These are phyloP conservation scores for Paramecium tetraurelia DNA, from an alignment of 73 alveolate genomes.

Conservation along the genomic window DNA sequence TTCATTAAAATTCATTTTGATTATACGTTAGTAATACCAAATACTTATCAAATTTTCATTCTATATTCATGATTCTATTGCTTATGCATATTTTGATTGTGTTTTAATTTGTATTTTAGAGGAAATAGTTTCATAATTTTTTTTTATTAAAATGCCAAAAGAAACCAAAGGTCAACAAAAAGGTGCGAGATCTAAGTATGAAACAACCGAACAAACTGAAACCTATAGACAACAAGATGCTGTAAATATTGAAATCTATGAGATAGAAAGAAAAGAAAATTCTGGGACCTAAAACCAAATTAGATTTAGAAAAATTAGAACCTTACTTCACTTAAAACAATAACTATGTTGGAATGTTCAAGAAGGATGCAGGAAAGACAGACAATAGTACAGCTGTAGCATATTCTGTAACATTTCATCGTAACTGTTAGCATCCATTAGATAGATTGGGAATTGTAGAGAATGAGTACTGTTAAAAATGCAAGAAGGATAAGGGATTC, in stretches of 20 bases:
- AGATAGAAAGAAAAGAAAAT: slow-evolving; percentile 55
- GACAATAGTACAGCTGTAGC: slow-evolving; percentile 49
- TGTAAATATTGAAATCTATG: neutral
- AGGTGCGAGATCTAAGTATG: slow-evolving; percentile 44
- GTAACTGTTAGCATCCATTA: slow-evolving; percentile 41
- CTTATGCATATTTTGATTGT: neutral
- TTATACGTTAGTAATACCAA: no score
- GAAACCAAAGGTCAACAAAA: neutral
- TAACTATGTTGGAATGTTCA: slow-evolving; percentile 53
- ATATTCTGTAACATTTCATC: slow-evolving; percentile 15
- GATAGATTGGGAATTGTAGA: slow-evolving; percentile 56
- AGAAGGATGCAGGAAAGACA: slow-evolving; percentile 40
- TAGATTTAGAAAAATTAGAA: slow-evolving; percentile 51
- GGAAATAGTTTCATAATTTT: neutral
- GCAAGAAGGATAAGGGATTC: slow-evolving; percentile 53
- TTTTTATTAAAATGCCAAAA: neutral
- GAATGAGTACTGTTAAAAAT: slow-evolving; percentile 52
- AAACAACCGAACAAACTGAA: slow-evolving; percentile 51
- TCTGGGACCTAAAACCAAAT: slow-evolving; percentile 46
- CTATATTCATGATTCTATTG: no score
- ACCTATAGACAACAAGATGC: slow-evolving; percentile 54
- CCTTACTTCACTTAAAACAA: slow-evolving; percentile 45
- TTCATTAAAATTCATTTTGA: no score
- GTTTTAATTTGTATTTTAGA: neutral
- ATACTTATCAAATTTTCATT: no score